phyloP scores from a whole-genome alignment of 495 filamentous ascomycete genomes.

The Penicillium canescens region DNA sequence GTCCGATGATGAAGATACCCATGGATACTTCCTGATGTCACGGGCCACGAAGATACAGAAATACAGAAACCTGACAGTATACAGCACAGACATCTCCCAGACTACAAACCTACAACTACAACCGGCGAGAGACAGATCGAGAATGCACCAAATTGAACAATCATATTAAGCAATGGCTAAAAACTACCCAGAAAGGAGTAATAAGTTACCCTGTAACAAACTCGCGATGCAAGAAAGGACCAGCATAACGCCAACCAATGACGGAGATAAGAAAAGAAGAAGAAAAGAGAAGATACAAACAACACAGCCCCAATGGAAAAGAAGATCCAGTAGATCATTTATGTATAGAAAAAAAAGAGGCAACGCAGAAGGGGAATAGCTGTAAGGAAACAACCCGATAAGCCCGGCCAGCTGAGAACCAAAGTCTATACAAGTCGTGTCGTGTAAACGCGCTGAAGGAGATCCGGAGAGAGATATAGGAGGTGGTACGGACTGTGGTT shows the following conservation, averaged over 20 bases:
- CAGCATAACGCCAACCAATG: conserved; percentile 27
- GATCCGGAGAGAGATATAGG: conserved; percentile 2
- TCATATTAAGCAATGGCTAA: background rate
- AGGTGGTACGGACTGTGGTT: background rate
- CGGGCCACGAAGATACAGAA: too few relatives aligned
- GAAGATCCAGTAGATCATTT: conserved; percentile 18
- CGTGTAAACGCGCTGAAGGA: conserved; percentile 24
- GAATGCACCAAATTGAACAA: too few relatives aligned
- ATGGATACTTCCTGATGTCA: too few relatives aligned
- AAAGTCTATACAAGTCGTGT: conserved; percentile 32
- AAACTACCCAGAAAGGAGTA: conserved; percentile 1
- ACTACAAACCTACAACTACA: too few relatives aligned
- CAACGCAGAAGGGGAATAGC: conserved; percentile 15
- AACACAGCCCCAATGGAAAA: conserved; percentile 1
- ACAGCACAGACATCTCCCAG: too few relatives aligned
- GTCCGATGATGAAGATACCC: too few relatives aligned
- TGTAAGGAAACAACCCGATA: conserved; percentile 15
- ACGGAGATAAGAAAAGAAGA: conserved; percentile 7
- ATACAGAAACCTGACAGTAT: too few relatives aligned
- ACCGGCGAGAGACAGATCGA: too few relatives aligned
- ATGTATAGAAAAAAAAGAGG: conserved; percentile 21
- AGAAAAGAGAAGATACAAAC: conserved; percentile 4
- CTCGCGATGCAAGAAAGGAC: conserved; percentile 14
- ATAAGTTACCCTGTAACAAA: background rate
- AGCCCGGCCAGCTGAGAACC: conserved; percentile 17